phyloP scores from a whole-genome alignment of 2,329 filamentous ascomycete species.

The Trichoderma lentiforme region DNA sequence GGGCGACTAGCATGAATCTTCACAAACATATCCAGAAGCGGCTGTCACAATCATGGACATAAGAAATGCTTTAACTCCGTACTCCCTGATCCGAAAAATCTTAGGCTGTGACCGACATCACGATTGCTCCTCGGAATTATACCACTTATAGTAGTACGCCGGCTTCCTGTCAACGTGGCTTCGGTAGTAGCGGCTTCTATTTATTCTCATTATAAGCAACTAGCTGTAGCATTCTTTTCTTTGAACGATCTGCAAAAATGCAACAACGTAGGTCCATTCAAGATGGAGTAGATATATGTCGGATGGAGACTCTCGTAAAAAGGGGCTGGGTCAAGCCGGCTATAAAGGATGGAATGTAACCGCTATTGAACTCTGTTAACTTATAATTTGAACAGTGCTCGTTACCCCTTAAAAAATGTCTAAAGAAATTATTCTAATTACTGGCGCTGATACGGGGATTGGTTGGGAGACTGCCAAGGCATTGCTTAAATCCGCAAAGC shows the following conservation, averaged over 20 bases:
- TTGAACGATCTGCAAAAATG: background rate
- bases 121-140: background rate
- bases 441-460: background rate
- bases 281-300: background rate
- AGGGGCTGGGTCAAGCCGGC: background rate
- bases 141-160: background rate
- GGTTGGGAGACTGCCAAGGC: background rate
- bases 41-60: background rate
- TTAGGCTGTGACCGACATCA: background rate
- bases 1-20: background rate
- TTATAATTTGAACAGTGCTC: background rate
- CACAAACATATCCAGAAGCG: background rate
- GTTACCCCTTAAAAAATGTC: background rate
- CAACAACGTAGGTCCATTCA: background rate
- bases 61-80: background rate
- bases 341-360: background rate
- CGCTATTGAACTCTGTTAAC: background rate
- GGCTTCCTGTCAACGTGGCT: background rate
- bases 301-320: background rate
- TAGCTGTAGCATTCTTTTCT: fast-evolving
- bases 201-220: background rate
- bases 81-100: background rate
- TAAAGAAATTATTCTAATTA: background rate
- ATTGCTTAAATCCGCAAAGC: background rate
- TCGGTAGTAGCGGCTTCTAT: background rate